Base-by-base conservation (phyloP, 768 basidiomycete genomes). In the Exidia glandulosa region DNA sequence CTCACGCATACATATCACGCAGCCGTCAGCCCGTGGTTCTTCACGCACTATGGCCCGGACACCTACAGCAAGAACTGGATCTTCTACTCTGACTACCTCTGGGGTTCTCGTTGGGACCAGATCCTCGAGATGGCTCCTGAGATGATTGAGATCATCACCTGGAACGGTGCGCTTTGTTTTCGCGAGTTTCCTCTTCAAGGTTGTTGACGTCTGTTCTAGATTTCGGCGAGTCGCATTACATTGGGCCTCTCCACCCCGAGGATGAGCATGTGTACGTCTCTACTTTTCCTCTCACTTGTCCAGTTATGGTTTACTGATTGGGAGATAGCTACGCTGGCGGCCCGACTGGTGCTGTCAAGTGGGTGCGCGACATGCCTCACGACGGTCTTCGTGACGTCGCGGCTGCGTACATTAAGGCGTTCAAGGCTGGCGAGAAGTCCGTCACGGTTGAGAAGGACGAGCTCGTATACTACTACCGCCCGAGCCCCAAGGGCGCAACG, bases 141-240 rank as follows among this genome's bases (percentile, higher is more conserved):
- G 52, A 71, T 78, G 57, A 78, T 78, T 27, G 81, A 87, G 67
- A 74, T 86, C 64, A 76, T 85, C 56, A 84, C 81, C 27, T 88
- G 85, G 86, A 88, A 88, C 70, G 74, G 65, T 64, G 31, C 27
- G 63, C n/a, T 56, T 30, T 3, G 16, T 29, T 58, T 27, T 9
- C 50, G 30, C 16, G 25, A 27, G 32, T 29, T 6, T n/a, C 4
- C 14, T 57, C 9, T 23, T 16, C 45, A 3, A 33, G 47, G 16
- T 41, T 47, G 34, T 56, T 3, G 14, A 13, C 37, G 31, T 32
- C 5, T 41, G 14, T 25, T 29, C n/a, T 30, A 63, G 83, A 88
- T 68, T 88, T 80, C 63, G 86, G 86, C 66, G 86, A 88, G 72
- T 86, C 85, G 1, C 80, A 84, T 66, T 88, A 90, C 72, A 74